Percentiles rank a stretch among this genome's conserved stretches.
phyloP scores from a whole-genome alignment of 495 filamentous ascomycete species.

The Podospora bellae-mahoneyi region DNA sequence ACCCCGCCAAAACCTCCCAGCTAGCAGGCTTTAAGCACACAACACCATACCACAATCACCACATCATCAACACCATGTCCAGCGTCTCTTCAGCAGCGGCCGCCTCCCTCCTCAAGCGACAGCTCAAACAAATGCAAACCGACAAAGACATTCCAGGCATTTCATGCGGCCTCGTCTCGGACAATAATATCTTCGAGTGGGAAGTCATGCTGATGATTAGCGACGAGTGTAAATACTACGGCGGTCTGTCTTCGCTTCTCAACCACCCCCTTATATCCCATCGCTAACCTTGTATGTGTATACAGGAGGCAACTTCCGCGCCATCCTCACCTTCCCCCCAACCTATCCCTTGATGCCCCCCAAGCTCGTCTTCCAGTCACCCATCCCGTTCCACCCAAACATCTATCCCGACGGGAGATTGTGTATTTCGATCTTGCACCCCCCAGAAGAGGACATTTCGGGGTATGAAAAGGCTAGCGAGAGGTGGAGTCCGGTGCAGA shows the following conservation, averaged over 20 bases:
- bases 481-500: conserved; percentile 96
- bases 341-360: conserved; percentile 90
- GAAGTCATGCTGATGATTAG: conserved; percentile 99
- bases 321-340: conserved; percentile 69
- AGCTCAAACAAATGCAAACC: conserved; percentile 90
- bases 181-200: conserved; percentile 96
- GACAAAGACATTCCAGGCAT: conserved; percentile 91
- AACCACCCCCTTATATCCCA: background rate
- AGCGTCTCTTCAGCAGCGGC: conserved; percentile 41
- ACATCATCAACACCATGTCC: conserved; percentile 22
- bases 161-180: conserved; percentile 79
- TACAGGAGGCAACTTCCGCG: conserved; percentile 83
- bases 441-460: conserved; percentile 92
- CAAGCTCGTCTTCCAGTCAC: conserved; percentile 82
- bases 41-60: conserved; percentile 10
- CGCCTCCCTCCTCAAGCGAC: conserved; percentile 73
- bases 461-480: conserved; percentile 91
- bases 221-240: conserved; percentile 94
- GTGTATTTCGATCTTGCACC: conserved; percentile 96
- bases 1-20: background rate
- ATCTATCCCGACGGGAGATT: conserved; percentile 88
- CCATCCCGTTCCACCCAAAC: conserved; percentile 90
- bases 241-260: conserved; percentile 49
- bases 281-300: background rate
- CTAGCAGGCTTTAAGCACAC: background rate